Conservation (phyloP, 768 basidiomycete species). For the Rhizopogon rudus region DNA sequence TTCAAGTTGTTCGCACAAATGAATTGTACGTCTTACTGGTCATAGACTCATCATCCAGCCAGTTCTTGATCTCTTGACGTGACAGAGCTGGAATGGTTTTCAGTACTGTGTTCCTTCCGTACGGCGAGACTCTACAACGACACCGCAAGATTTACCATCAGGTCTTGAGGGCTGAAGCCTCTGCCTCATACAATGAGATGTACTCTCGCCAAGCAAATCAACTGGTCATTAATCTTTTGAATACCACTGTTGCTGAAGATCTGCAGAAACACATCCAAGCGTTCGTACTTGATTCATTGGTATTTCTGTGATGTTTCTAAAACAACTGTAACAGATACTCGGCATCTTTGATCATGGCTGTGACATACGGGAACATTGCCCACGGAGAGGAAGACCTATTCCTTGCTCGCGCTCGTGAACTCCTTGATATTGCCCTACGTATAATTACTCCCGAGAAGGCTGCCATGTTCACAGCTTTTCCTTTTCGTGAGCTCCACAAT, state of each 20-base stretch:
- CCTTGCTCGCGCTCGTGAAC: neutral
- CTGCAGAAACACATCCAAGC: constrained; percentile 4
- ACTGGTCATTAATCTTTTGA: constrained; percentile 12
- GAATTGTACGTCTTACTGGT: neutral
- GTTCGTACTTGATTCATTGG: neutral
- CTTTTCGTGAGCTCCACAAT: neutral
- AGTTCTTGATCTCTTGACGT: neutral
- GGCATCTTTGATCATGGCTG: neutral
- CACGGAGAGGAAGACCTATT: neutral
- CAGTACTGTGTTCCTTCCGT: constrained; percentile 1
- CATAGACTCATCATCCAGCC: neutral
- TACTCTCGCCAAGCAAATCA: constrained; percentile 16
- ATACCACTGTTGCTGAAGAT: neutral
- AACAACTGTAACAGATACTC: neutral
- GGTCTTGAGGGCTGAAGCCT: constrained; percentile 14
- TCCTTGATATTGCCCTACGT: neutral
- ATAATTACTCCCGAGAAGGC: neutral
- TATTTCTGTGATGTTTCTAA: neutral
- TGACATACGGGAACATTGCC: neutral
- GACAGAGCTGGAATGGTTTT: neutral
- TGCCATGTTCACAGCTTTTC: constrained; percentile 1
- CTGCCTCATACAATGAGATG: constrained; percentile 6
- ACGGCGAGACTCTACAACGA: constrained; percentile 11
- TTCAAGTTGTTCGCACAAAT: neutral
- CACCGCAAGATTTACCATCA: constrained; percentile 22